These are phyloP conservation scores for Penicillium griseofulvum DNA, from an alignment of 2,329 filamentous ascomycete genomes.

Conservation along the genomic window DNA sequence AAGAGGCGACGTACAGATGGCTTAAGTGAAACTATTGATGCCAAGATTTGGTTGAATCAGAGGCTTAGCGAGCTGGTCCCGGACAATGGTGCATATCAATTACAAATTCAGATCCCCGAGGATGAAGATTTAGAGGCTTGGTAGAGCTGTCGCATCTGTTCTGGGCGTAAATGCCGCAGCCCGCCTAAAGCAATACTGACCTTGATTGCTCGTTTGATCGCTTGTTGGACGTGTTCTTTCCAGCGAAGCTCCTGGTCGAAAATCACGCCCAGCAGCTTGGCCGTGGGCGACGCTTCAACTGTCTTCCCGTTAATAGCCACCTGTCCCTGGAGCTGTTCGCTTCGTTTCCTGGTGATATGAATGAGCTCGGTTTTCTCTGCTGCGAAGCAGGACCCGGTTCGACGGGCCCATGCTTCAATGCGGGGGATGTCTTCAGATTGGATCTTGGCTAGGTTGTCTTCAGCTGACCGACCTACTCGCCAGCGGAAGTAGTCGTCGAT, in stretches of 20 bases:
- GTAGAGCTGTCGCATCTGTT: constrained; percentile 1
- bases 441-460: neutral
- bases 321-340: neutral
- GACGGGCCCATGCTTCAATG: neutral
- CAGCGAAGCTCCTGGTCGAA: neutral
- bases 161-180: neutral
- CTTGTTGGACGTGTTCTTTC: neutral
- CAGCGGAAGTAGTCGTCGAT: constrained; percentile 1
- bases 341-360: neutral
- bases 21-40: no score
- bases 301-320: neutral
- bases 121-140: no score
- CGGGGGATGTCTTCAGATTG: neutral
- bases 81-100: no score
- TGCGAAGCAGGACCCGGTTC: neutral
- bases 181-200: neutral
- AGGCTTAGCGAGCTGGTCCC: no score
- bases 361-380: constrained; percentile 1
- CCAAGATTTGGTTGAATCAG: no score
- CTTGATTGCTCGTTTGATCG: neutral
- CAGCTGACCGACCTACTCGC: neutral
- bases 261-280: neutral
- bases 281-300: neutral
- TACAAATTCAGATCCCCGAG: no score
- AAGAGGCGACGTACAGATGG: no score